Percentiles rank a stretch among this genome's conserved stretches.
phyloP scores from a whole-genome alignment of 257 asterid species.

The Fraxinus quadrangulata region DNA sequence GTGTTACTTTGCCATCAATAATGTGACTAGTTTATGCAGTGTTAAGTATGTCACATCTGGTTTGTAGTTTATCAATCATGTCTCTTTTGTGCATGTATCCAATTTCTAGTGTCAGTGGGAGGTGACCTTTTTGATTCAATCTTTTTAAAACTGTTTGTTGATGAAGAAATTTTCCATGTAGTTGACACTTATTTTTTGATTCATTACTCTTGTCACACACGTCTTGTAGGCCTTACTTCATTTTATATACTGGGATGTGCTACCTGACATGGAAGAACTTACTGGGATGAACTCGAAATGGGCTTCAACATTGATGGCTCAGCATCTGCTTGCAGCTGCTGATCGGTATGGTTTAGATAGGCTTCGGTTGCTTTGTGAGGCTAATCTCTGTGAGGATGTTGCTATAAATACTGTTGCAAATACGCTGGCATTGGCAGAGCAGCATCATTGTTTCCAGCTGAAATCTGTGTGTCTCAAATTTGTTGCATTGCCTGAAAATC shows the following conservation, averaged over 20 bases:
- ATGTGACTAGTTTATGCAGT: conserved; percentile 13
- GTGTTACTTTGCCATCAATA: background rate
- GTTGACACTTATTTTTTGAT: background rate
- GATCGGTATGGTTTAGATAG: conserved; percentile 93
- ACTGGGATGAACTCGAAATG: conserved; percentile 77
- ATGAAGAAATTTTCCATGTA: background rate
- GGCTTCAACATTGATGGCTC: conserved; percentile 93
- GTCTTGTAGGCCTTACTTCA: conserved; percentile 77
- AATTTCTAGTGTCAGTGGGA: background rate
- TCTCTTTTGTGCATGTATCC: background rate
- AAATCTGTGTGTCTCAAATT: conserved; percentile 84
- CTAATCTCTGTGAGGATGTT: conserved; percentile 72
- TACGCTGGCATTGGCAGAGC: conserved; percentile 94
- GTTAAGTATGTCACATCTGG: background rate
- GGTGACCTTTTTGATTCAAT: background rate
- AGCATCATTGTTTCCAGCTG: conserved; percentile 91
- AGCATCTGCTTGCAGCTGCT: conserved; percentile 96
- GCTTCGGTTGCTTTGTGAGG: conserved; percentile 86
- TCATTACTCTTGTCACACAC: background rate
- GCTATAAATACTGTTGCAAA: conserved; percentile 97
- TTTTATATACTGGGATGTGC: conserved; percentile 82
- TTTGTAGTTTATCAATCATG: background rate
- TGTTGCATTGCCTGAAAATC: conserved; percentile 85
- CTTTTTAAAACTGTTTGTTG: background rate
- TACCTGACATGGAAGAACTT: conserved; percentile 88